These are phyloP conservation scores for Gomphus sp. DNA, from an alignment of 1,284 basidiomycete species.

Conservation along the genomic window DNA sequence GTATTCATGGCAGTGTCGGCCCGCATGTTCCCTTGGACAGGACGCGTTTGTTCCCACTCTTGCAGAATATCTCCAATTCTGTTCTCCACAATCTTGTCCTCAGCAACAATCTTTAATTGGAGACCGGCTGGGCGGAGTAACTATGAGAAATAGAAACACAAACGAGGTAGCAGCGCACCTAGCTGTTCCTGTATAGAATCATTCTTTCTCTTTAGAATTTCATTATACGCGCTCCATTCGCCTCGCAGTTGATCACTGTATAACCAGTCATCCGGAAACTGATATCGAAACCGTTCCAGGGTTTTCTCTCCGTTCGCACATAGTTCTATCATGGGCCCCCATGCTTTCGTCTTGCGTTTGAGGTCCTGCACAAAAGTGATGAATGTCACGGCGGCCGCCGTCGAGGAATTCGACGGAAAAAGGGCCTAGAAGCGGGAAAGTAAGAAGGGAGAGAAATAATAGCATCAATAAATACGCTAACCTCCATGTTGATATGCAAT, in stretches of 20 bases:
- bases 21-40: conserved; percentile 92
- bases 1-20: conserved; percentile 94
- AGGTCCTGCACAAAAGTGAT: conserved; percentile 99
- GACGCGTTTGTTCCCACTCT: conserved; percentile 95
- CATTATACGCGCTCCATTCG: conserved; percentile 98
- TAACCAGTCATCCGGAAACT: conserved; percentile 96
- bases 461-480: background rate
- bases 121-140: conserved; percentile 60
- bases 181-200: conserved; percentile 98
- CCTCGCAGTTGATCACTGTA: conserved; percentile 96
- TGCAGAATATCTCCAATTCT: conserved; percentile 83
- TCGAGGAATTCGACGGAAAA: conserved; percentile 66
- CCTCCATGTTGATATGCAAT: background rate
- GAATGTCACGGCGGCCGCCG: conserved; percentile 95
- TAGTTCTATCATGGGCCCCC: conserved; percentile 95
- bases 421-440: conserved; percentile 18
- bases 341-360: conserved; percentile 92
- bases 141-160: background rate
- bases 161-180: conserved; percentile 35
- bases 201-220: conserved; percentile 96
- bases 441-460: background rate
- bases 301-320: conserved; percentile 95
- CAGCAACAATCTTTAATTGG: conserved; percentile 97
- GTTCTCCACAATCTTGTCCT: conserved; percentile 96
- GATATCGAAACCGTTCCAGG: conserved; percentile 92